These are phyloP conservation scores for Wickerhamiella bombiphila DNA, from an alignment of 805 yeast species.

Conservation along the genomic window DNA sequence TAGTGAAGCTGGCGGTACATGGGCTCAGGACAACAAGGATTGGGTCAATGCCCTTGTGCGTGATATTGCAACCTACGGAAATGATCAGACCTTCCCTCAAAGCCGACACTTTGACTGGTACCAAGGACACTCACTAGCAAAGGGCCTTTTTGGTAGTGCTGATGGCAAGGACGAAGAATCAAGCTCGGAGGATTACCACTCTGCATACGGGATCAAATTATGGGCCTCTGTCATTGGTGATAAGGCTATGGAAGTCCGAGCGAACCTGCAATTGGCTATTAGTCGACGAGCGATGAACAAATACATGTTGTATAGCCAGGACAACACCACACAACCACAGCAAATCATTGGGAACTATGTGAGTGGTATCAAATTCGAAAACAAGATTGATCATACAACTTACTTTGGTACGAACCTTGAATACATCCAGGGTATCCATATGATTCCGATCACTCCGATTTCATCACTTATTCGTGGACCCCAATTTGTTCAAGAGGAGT, in stretches of 20 bases:
- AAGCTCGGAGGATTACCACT: slow-evolving; percentile 58
- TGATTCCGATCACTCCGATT: slow-evolving; percentile 58
- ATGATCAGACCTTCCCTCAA: slow-evolving; percentile 47
- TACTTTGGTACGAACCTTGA: slow-evolving; percentile 52
- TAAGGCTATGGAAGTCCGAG: slow-evolving; percentile 38
- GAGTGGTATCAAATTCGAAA: slow-evolving; percentile 64
- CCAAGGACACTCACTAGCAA: slow-evolving; percentile 70
- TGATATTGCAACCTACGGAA: slow-evolving; percentile 44
- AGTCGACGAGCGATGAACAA: slow-evolving; percentile 38
- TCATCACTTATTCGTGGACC: slow-evolving; percentile 42
- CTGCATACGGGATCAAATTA: slow-evolving; percentile 54
- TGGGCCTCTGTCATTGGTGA: slow-evolving; percentile 56
- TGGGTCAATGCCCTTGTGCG: slow-evolving; percentile 51
- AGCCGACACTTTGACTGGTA: slow-evolving; percentile 59
- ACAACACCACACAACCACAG: slow-evolving; percentile 40
- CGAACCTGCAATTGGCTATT: slow-evolving; percentile 45
- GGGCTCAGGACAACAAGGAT: slow-evolving; percentile 33
- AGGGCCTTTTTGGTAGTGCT: slow-evolving; percentile 46
- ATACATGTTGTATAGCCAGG: slow-evolving; percentile 38
- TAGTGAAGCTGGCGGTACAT: slow-evolving; percentile 30
- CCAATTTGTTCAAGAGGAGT: slow-evolving; percentile 36
- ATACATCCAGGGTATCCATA: slow-evolving; percentile 68
- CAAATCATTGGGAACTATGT: slow-evolving; percentile 47
- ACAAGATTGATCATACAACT: slow-evolving; percentile 60
- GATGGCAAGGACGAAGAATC: slow-evolving; percentile 67